A percentile compares a stretch with the other conserved stretches of the same genome.
phyloP scores from a whole-genome alignment of 371 early-diverging fungal species.

The Smittium culicis region DNA sequence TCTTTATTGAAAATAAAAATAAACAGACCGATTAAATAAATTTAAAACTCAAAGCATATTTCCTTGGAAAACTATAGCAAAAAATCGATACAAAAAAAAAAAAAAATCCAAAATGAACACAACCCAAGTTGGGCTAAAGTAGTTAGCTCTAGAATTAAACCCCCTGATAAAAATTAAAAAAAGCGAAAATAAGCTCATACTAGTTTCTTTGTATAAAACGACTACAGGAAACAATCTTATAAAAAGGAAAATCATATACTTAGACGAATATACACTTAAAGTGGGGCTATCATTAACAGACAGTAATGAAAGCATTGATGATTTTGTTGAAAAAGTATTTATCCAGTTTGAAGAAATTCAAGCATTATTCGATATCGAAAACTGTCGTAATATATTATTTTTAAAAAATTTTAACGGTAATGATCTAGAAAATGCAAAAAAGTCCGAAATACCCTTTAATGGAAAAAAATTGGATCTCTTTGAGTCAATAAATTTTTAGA shows the following conservation, averaged over 20 bases:
- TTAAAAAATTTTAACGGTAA: not conserved
- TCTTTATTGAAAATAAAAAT: not conserved
- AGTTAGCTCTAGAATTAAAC: constrained; percentile 1
- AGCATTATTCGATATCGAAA: not conserved
- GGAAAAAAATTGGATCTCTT: not conserved
- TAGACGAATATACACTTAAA: not conserved
- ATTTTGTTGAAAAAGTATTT: not conserved
- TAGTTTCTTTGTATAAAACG: not conserved
- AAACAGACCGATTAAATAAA: not conserved
- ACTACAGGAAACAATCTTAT: not conserved
- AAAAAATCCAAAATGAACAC: not conserved
- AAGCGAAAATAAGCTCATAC: not conserved
- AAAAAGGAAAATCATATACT: not conserved
- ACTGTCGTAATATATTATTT: not conserved
- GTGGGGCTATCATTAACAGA: not conserved
- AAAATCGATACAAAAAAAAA: not conserved
- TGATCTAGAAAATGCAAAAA: not conserved
- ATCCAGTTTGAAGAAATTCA: not conserved
- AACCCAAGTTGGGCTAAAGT: not conserved
- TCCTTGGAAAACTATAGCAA: not conserved
- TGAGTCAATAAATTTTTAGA: not conserved
- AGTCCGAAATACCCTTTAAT: not conserved
- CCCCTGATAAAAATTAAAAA: not conserved
- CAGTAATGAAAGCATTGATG: not conserved
- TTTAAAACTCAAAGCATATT: not conserved